These are phyloP conservation scores for Castanospermum australe DNA, from an alignment of 306 rosid genomes.

Conservation along the genomic window DNA sequence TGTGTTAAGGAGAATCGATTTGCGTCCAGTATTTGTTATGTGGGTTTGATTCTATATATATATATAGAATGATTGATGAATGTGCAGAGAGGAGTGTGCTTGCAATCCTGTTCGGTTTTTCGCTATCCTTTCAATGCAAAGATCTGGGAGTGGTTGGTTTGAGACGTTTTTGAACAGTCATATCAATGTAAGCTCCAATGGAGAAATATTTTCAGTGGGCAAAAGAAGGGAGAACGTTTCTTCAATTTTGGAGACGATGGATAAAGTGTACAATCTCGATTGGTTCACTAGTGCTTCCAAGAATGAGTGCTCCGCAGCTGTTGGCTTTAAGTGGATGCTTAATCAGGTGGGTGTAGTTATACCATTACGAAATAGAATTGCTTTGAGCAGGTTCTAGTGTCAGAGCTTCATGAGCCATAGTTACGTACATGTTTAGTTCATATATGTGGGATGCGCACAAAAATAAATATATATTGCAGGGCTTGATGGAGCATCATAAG, in stretches of 20 bases:
- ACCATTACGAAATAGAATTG: neutral
- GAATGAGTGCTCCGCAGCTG: conserved; percentile 87
- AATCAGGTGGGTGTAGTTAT: conserved; percentile 58
- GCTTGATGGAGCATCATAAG: conserved; percentile 48
- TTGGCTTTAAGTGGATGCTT: conserved; percentile 96
- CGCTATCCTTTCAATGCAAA: conserved; percentile 86
- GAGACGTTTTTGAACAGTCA: conserved; percentile 89
- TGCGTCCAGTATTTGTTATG: neutral
- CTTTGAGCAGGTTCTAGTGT: neutral
- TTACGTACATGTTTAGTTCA: neutral
- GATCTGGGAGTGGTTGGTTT: conserved; percentile 99
- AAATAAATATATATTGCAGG: conserved; percentile 20
- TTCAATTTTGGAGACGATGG: conserved; percentile 66
- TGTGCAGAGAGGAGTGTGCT: conserved; percentile 71
- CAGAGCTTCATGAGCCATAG: neutral
- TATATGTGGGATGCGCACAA: neutral
- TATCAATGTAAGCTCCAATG: conserved; percentile 85
- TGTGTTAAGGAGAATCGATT: neutral
- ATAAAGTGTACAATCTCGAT: conserved; percentile 73
- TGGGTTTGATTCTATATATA: neutral
- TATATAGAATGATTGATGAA: conserved; percentile 22
- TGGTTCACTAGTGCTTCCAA: conserved; percentile 84
- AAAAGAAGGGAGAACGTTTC: conserved; percentile 71
- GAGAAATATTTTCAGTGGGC: conserved; percentile 73
- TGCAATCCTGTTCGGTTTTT: conserved; percentile 84